These are phyloP conservation scores for Spathaspora boniae DNA, from an alignment of 805 yeast species.

Conservation along the genomic window DNA sequence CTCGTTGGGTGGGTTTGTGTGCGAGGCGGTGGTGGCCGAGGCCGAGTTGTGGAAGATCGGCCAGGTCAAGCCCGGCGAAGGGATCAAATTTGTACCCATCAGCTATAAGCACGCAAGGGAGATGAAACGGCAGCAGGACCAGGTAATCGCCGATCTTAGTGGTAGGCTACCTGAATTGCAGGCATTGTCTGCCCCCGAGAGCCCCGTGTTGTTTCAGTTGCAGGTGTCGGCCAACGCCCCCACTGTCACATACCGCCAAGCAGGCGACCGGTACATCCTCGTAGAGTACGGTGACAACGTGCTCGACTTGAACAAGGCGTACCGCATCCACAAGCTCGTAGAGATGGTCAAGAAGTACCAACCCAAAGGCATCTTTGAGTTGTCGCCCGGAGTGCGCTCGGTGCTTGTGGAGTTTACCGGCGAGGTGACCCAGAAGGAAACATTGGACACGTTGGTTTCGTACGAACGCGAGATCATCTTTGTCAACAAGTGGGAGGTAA, in stretches of 20 bases:
- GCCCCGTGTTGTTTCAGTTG: conserved; percentile 64
- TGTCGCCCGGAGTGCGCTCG: conserved; percentile 97
- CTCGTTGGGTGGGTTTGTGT: conserved; percentile 94
- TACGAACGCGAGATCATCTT: conserved; percentile 73
- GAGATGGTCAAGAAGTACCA: conserved; percentile 62
- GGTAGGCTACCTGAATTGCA: conserved; percentile 39
- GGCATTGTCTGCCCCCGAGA: conserved; percentile 43
- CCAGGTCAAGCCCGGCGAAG: conserved; percentile 93
- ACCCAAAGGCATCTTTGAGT: conserved; percentile 82
- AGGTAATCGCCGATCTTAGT: conserved; percentile 41
- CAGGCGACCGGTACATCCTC: conserved; percentile 91
- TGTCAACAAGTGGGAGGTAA: conserved; percentile 80
- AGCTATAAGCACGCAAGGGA: conserved; percentile 62
- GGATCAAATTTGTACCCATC: conserved; percentile 75
- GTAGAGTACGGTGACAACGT: conserved; percentile 90
- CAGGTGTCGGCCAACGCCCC: conserved; percentile 55
- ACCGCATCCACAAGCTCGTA: conserved; percentile 80
- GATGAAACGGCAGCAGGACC: conserved; percentile 61
- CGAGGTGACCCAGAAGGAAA: conserved; percentile 54
- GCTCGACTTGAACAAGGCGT: conserved; percentile 80
- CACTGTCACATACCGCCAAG: conserved; percentile 83
- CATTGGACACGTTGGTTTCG: conserved; percentile 63
- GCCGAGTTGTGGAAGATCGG: conserved; percentile 99
- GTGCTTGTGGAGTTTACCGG: conserved; percentile 85
- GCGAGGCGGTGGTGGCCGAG: conserved; percentile 92